A percentile compares a stretch with the other conserved stretches of the same genome.
Conservation (phyloP, 768 basidiomycete genomes). For the Hydnum rufescens region DNA sequence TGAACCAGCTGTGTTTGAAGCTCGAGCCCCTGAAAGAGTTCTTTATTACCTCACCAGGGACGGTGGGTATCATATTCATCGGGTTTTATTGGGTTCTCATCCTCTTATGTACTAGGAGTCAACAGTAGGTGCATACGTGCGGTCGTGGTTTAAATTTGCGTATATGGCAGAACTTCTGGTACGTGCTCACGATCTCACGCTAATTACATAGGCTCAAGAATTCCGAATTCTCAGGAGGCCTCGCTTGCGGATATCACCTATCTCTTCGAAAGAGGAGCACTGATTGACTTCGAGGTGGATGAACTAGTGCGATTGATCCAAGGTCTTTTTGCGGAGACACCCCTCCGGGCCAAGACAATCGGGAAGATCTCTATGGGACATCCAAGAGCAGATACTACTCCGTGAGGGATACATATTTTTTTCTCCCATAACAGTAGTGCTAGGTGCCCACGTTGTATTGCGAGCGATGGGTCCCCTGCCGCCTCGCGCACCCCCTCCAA, state of each 20-base stretch:
- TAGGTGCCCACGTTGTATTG: too few species aligned
- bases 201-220: conserved; percentile 6
- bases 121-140: conserved; percentile 68
- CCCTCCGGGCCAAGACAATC: conserved; percentile 61
- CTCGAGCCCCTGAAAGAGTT: conserved; percentile 61
- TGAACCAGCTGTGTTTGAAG: conserved; percentile 67
- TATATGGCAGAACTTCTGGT: conserved; percentile 86
- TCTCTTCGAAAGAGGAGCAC: conserved; percentile 73
- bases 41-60: conserved; percentile 43
- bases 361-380: conserved; percentile 30
- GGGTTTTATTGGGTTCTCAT: not conserved
- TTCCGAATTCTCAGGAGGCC: conserved; percentile 39
- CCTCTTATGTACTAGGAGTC: conserved; percentile 30
- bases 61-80: conserved; percentile 38
- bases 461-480: too few species aligned
- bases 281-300: conserved; percentile 74
- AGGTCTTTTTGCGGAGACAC: conserved; percentile 78
- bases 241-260: conserved; percentile 84
- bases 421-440: too few species aligned
- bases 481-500: too few species aligned
- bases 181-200: conserved; percentile 22
- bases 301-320: conserved; percentile 66
- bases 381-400: too few species aligned
- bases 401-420: too few species aligned
- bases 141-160: conserved; percentile 86